Evolutionary conservation across 371 early-diverging fungal species (phyloP).

Genomic region (Sanchytrium tribonematis): DNA sequence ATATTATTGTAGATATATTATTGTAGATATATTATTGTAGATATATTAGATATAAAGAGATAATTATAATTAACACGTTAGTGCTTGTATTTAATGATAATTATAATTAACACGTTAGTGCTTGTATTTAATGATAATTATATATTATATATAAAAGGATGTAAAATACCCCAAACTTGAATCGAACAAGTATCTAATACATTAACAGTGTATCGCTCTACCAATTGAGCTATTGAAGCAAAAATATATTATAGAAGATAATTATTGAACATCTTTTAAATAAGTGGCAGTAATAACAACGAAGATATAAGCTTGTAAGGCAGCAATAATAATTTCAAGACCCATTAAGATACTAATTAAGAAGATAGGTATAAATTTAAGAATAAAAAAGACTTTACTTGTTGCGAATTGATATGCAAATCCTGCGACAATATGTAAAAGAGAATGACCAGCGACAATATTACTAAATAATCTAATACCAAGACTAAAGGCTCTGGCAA

Average conservation of each 20-base stretch:
- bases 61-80: no score
- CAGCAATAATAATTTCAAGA: background rate
- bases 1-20: no score
- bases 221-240: background rate
- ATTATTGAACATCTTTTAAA: background rate
- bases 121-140: no score
- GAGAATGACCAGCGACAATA: conserved; percentile 16
- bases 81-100: no score
- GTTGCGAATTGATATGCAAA: background rate
- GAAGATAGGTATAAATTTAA: background rate
- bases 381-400: background rate
- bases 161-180: background rate
- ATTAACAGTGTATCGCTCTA: background rate
- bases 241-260: background rate
- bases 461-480: conserved; percentile 29
- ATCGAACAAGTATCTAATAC: background rate
- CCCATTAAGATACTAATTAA: background rate
- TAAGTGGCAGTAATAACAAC: background rate
- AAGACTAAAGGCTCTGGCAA: conserved; percentile 29
- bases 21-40: no score
- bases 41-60: no score
- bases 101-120: no score
- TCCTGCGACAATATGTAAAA: conserved; percentile 11
- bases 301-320: background rate
- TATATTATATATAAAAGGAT: no score